These are phyloP conservation scores for Trametes elegans DNA, from an alignment of 768 basidiomycete species.

Conservation along the genomic window DNA sequence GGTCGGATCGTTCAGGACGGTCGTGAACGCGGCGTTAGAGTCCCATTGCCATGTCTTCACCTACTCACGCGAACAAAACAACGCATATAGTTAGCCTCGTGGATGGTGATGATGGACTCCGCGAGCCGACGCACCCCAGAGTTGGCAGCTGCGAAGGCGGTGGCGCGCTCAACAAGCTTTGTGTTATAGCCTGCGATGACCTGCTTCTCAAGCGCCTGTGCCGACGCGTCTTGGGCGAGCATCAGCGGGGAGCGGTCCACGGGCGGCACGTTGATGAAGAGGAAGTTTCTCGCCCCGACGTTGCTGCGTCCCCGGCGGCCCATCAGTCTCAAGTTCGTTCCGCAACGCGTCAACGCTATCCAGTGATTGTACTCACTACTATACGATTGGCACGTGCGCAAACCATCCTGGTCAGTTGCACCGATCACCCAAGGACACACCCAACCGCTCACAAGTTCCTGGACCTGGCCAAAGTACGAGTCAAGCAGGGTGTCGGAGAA, in stretches of 20 bases:
- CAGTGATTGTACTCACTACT: slow-evolving; percentile 5
- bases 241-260: slow-evolving; percentile 58
- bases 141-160: slow-evolving; percentile 42
- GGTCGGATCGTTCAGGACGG: slow-evolving; percentile 46
- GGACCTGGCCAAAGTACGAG: slow-evolving; percentile 48
- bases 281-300: slow-evolving; percentile 58
- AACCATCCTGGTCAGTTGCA: background rate
- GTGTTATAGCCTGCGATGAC: slow-evolving; percentile 54
- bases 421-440: background rate
- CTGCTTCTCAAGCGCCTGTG: slow-evolving; percentile 40
- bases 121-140: slow-evolving; percentile 39
- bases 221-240: slow-evolving; percentile 40
- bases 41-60: slow-evolving; percentile 51
- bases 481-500: slow-evolving; percentile 49
- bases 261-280: slow-evolving; percentile 63
- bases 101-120: too few relatives aligned
- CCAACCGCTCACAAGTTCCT: slow-evolving; percentile 41
- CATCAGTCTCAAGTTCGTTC: background rate
- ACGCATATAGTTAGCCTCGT: too few relatives aligned
- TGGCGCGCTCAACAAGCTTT: slow-evolving; percentile 42
- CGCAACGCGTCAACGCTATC: too few relatives aligned
- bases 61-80: too few relatives aligned
- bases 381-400: background rate
- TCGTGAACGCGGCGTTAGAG: slow-evolving; percentile 46
- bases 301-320: slow-evolving; percentile 35